phyloP scores from a whole-genome alignment of 1,284 basidiomycete species.

The Leccinum griseonigrum region DNA sequence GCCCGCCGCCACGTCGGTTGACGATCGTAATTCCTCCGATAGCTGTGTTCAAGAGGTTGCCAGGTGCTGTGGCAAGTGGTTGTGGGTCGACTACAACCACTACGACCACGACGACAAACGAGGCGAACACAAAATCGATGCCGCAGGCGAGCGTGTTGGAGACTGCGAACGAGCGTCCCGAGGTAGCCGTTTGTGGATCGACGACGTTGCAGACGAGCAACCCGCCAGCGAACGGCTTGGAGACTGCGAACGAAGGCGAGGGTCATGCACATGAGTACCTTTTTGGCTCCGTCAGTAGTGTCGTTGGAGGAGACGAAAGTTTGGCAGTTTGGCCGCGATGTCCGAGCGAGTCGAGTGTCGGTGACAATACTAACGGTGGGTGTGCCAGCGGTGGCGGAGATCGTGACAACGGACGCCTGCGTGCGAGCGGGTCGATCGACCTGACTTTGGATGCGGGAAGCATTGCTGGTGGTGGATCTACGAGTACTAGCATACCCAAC shows the following conservation, averaged over 20 bases:
- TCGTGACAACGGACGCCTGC: too few species aligned
- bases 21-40: slow-evolving; percentile 3
- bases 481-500: not conserved
- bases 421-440: not conserved
- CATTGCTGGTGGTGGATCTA: not conserved
- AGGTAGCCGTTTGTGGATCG: too few species aligned
- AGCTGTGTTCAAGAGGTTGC: not conserved
- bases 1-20: not conserved
- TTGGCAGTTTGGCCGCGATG: not conserved
- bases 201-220: too few species aligned
- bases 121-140: not conserved
- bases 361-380: not conserved
- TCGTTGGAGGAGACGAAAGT: not conserved
- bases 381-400: too few species aligned
- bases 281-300: not conserved
- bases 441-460: not conserved
- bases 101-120: not conserved
- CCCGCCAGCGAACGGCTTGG: not conserved
- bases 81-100: not conserved
- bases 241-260: not conserved
- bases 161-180: not conserved
- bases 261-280: not conserved
- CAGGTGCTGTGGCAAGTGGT: not conserved
- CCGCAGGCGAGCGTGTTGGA: not conserved
- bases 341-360: not conserved